Evolutionary conservation across 805 yeast species (phyloP).

Genomic region (Schwanniomyces occidentalis): DNA sequence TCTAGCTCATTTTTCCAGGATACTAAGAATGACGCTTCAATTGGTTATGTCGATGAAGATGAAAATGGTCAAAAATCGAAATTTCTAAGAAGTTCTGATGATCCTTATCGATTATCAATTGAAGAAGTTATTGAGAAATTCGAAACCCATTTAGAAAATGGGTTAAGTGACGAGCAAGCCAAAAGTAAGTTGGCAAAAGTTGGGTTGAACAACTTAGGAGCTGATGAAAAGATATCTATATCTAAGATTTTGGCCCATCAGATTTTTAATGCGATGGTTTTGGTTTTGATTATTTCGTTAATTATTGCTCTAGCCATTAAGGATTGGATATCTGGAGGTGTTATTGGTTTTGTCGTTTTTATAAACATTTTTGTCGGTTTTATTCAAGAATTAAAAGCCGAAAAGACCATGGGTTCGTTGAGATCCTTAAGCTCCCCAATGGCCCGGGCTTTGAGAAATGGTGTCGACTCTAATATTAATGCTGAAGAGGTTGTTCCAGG

Average conservation of each 20-base stretch:
- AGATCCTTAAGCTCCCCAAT: slow-evolving; percentile 47
- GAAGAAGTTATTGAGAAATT: slow-evolving; percentile 37
- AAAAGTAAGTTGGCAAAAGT: slow-evolving; percentile 8
- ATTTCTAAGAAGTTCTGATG: no score
- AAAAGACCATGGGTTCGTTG: slow-evolving; percentile 51
- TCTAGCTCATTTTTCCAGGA: neutral
- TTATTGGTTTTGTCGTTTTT: slow-evolving; percentile 45
- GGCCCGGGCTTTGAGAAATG: slow-evolving; percentile 46
- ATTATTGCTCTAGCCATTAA: slow-evolving; percentile 37
- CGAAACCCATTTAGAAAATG: slow-evolving; percentile 46
- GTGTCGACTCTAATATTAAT: slow-evolving; percentile 31
- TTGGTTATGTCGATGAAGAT: slow-evolving; percentile 14
- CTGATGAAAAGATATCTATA: slow-evolving; percentile 27
- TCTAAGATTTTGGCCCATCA: slow-evolving; percentile 35
- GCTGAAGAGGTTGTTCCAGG: slow-evolving; percentile 50
- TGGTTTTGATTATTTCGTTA: slow-evolving; percentile 38
- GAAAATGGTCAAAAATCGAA: slow-evolving; percentile 17
- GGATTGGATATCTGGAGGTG: slow-evolving; percentile 46
- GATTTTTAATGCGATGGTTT: slow-evolving; percentile 40
- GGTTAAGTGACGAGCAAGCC: slow-evolving; percentile 35
- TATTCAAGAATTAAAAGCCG: slow-evolving; percentile 51
- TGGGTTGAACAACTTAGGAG: slow-evolving; percentile 32
- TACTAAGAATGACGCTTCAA: slow-evolving; percentile 10
- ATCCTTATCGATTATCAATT: slow-evolving; percentile 33
- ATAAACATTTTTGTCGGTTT: slow-evolving; percentile 52